Evolutionary conservation across 306 rosid genomes (phyloP).

Genomic region (Fragaria nilgerrensis): DNA sequence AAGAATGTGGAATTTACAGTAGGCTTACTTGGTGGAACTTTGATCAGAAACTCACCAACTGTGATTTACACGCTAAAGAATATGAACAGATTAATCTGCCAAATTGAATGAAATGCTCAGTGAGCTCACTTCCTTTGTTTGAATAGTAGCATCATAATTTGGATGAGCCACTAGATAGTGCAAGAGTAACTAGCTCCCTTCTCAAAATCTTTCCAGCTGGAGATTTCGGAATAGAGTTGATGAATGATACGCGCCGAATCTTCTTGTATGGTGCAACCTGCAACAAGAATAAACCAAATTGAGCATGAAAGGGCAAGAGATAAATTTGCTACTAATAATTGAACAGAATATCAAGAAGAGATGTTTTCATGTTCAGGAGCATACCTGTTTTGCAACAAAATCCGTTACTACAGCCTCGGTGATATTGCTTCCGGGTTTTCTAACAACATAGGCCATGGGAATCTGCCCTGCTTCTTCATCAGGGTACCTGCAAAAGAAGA

Average conservation of each 20-base stretch:
- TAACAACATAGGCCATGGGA: constrained; percentile 89
- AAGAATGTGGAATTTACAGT: neutral
- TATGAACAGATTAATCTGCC: neutral
- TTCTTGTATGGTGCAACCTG: constrained; percentile 97
- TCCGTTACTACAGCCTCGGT: constrained; percentile 54
- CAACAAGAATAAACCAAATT: neutral
- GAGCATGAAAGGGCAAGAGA: neutral
- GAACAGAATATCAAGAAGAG: neutral
- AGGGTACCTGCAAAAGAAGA: constrained; percentile 55
- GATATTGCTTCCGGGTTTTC: constrained; percentile 69
- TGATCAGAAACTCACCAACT: neutral
- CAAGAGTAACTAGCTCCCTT: constrained; percentile 62
- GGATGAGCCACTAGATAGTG: constrained; percentile 46
- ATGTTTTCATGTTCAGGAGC: constrained; percentile 1
- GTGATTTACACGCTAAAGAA: neutral
- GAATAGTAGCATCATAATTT: constrained; percentile 43
- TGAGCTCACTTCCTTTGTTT: neutral
- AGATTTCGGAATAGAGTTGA: constrained; percentile 69
- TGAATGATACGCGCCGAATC: constrained; percentile 65
- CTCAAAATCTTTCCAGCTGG: constrained; percentile 86
- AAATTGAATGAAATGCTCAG: neutral
- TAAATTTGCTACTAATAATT: neutral
- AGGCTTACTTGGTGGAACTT: neutral
- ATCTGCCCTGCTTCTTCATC: constrained; percentile 84
- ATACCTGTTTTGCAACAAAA: constrained; percentile 70